A percentile compares a stretch with the other conserved stretches of the same genome.
Evolutionary conservation across 805 yeast species (phyloP).

Genomic region (Debaryomyces tyrocola): DNA sequence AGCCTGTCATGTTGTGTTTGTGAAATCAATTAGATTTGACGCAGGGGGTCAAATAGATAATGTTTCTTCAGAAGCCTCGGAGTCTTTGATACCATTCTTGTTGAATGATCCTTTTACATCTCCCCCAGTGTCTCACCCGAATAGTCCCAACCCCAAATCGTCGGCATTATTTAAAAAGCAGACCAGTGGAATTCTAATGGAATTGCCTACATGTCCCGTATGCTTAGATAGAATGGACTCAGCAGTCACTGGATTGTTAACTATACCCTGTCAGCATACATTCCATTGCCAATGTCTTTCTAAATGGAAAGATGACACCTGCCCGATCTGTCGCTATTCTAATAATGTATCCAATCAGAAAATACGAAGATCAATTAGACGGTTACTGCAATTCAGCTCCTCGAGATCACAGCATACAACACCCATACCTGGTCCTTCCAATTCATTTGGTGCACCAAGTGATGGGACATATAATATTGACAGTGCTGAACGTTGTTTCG

Average conservation of each 20-base stretch:
- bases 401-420: constrained; percentile 5
- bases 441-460: not conserved
- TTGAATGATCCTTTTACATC: constrained; percentile 72
- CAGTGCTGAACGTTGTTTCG: constrained; percentile 40
- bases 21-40: constrained; percentile 56
- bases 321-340: constrained; percentile 89
- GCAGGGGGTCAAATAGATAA: constrained; percentile 5
- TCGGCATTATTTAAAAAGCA: not conserved
- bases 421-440: constrained; percentile 1
- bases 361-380: constrained; percentile 30
- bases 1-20: constrained; percentile 70
- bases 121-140: constrained; percentile 4
- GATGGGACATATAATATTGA: not conserved
- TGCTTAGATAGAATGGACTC: constrained; percentile 88
- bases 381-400: constrained; percentile 30
- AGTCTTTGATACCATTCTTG: constrained; percentile 58
- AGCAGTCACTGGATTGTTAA: constrained; percentile 72
- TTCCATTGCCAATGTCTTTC: constrained; percentile 87
- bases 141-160: constrained; percentile 2
- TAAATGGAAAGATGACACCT: constrained; percentile 86
- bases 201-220: constrained; percentile 90
- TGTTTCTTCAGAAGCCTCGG: constrained; percentile 10
- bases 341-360: constrained; percentile 40
- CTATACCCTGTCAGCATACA: constrained; percentile 91
- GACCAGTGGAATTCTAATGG: constrained; percentile 30